phyloP scores from a whole-genome alignment of 208 protist genomes.

The Leishmania tropica region DNA sequence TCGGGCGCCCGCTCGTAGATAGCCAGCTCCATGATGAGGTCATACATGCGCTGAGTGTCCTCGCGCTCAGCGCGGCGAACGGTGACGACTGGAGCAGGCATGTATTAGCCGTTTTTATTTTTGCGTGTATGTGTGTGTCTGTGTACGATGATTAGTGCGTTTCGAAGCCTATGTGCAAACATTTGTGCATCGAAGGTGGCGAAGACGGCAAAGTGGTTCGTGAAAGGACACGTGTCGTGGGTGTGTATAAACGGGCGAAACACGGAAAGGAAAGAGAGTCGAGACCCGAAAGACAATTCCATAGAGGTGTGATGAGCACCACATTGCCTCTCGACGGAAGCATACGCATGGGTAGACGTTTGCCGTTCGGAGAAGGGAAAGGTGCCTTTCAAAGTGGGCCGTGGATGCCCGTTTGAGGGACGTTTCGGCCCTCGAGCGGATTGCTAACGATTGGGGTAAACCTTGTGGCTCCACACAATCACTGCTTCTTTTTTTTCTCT shows the following conservation, averaged over 20 bases:
- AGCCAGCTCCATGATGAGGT: slow-evolving; percentile 51
- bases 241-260: background rate
- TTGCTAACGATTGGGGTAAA: background rate
- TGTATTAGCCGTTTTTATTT: background rate
- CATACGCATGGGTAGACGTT: background rate
- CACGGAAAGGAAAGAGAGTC: background rate
- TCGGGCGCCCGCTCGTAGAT: slow-evolving; percentile 42
- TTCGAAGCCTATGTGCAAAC: background rate
- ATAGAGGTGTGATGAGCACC: background rate
- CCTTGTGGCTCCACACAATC: background rate
- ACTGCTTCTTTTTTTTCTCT: background rate
- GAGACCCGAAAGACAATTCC: background rate
- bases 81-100: slow-evolving; percentile 18
- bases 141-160: background rate
- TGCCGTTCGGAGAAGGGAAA: background rate
- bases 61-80: slow-evolving; percentile 34
- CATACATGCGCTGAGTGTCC: slow-evolving; percentile 37
- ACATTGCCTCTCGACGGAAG: background rate
- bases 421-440: background rate
- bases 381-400: background rate
- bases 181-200: background rate
- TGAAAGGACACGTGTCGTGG: background rate
- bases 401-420: background rate
- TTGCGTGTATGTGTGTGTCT: background rate
- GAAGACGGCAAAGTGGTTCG: too few relatives aligned